These are phyloP conservation scores for Moesziomyces parantarcticus DNA, from an alignment of 1,284 basidiomycete species.

Conservation along the genomic window DNA sequence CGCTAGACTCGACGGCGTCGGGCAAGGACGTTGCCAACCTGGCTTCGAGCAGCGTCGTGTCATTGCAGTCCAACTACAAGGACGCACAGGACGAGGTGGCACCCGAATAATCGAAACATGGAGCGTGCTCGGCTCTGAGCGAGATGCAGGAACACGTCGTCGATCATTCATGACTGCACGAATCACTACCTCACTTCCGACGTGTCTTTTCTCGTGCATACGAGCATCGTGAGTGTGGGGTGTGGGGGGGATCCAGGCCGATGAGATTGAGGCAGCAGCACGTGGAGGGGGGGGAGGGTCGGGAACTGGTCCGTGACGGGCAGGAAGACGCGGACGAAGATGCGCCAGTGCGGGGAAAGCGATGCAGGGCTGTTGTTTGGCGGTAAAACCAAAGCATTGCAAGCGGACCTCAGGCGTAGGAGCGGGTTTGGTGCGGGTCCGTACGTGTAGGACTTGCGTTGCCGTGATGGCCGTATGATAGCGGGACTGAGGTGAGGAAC, in stretches of 20 bases:
- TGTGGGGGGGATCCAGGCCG: background rate
- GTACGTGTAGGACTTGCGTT: background rate
- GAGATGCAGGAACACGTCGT: background rate
- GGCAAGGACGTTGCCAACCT: slow-evolving; percentile 4
- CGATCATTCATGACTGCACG: background rate
- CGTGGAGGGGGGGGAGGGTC: background rate
- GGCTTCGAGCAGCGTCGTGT: slow-evolving; percentile 38
- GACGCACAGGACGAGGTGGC: slow-evolving; percentile 32
- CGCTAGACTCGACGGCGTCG: slow-evolving; percentile 15
- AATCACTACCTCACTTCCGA: too few relatives aligned
- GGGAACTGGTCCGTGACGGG: background rate
- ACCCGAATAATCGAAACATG: slow-evolving; percentile 1
- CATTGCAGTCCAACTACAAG: slow-evolving; percentile 44
- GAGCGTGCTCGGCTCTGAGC: background rate
- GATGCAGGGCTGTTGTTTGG: background rate
- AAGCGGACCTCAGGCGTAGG: too few relatives aligned
- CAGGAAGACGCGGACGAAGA: background rate
- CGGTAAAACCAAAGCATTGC: background rate
- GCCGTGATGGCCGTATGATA: background rate
- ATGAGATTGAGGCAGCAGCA: background rate
- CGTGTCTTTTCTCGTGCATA: too few relatives aligned
- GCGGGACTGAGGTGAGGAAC: background rate
- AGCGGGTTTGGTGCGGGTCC: too few relatives aligned
- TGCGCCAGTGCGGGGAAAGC: background rate
- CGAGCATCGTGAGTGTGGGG: too few relatives aligned